Evolutionary conservation across 371 early-diverging fungal species (phyloP).

Genomic region (Cokeromyces recurvatus): DNA sequence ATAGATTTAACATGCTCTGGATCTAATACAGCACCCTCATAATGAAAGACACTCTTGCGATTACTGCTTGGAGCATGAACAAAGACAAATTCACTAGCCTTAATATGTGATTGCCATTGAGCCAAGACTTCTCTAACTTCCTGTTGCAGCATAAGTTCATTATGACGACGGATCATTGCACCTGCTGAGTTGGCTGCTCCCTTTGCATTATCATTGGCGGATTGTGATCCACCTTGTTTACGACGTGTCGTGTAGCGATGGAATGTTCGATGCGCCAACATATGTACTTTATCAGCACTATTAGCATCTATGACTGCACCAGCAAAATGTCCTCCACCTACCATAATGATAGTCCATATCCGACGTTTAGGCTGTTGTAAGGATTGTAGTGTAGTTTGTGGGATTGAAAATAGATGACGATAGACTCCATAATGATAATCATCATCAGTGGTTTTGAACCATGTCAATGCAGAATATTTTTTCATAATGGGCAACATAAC

Average conservation of each 20-base stretch:
- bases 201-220: conserved; percentile 72
- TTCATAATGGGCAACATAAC: conserved; percentile 19
- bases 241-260: conserved; percentile 93
- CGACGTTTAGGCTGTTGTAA: conserved; percentile 26
- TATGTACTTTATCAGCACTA: conserved; percentile 38
- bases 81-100: conserved; percentile 56
- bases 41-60: conserved; percentile 55
- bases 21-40: conserved; percentile 57
- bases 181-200: conserved; percentile 91
- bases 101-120: conserved; percentile 62
- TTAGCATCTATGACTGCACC: conserved; percentile 78
- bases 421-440: conserved; percentile 50
- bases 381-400: background rate
- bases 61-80: conserved; percentile 65
- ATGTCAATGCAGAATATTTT: conserved; percentile 37
- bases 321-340: conserved; percentile 90
- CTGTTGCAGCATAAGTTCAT: conserved; percentile 73
- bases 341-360: conserved; percentile 78
- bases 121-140: conserved; percentile 71
- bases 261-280: conserved; percentile 81
- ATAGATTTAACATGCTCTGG: conserved; percentile 54
- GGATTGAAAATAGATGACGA: conserved; percentile 39
- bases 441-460: conserved; percentile 37
- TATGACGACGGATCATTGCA: conserved; percentile 83
- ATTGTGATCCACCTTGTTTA: conserved; percentile 94